phyloP scores from a whole-genome alignment of 495 filamentous ascomycete genomes.

The Haplographium delicatum region DNA sequence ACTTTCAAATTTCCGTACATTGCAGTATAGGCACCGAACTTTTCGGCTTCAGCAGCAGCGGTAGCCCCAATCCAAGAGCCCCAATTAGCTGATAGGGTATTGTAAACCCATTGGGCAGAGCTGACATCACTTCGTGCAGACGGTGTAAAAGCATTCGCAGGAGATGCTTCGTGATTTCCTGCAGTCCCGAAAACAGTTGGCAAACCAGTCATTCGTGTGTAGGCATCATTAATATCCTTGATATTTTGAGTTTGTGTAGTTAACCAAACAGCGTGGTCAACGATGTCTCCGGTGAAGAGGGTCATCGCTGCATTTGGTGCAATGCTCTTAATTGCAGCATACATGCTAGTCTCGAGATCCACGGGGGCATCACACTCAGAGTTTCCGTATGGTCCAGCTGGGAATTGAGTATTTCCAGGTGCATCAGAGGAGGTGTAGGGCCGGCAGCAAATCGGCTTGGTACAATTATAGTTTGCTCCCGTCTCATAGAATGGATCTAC shows the following conservation, averaged over 20 bases:
- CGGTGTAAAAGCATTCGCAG: conserved; percentile 45
- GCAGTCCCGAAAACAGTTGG: conserved; percentile 41
- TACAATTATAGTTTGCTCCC: conserved; percentile 3
- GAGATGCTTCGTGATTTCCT: conserved; percentile 52
- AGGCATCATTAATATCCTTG: conserved; percentile 37
- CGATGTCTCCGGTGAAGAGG: conserved; percentile 43
- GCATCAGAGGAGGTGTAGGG: not conserved
- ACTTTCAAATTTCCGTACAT: conserved; percentile 39
- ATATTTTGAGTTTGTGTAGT: conserved; percentile 33
- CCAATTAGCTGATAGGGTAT: conserved; percentile 41
- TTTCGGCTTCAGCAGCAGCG: conserved; percentile 28
- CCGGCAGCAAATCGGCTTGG: conserved; percentile 2
- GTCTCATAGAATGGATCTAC: conserved; percentile 3
- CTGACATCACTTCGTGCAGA: conserved; percentile 22
- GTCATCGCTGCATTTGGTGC: conserved; percentile 35
- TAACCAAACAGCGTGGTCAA: conserved; percentile 40
- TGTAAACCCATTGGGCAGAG: conserved; percentile 46
- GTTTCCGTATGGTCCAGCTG: conserved; percentile 34
- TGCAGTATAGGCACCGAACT: conserved; percentile 46
- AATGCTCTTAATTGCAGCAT: conserved; percentile 37
- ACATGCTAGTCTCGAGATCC: conserved; percentile 47
- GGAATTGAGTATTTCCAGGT: not conserved
- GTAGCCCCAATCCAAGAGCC: conserved; percentile 33
- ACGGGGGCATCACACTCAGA: conserved; percentile 45
- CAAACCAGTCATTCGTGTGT: conserved; percentile 30